A percentile compares a stretch with the other conserved stretches of the same genome.
Conservation (phyloP, 1,284 basidiomycete genomes). For the Sporisorium iseilematis-ciliati region DNA sequence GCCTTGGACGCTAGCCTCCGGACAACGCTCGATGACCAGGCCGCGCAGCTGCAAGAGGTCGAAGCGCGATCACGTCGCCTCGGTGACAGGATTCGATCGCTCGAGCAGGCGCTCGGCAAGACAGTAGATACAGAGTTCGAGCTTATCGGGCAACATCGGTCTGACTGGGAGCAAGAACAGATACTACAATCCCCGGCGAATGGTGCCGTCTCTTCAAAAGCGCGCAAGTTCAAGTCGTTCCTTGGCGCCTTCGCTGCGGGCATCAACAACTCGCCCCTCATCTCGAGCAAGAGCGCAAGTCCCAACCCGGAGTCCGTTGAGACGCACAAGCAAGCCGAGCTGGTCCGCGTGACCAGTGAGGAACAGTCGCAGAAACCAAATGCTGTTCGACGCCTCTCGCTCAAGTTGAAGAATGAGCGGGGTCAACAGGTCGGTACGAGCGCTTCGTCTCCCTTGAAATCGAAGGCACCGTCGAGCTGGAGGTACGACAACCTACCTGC, state of each 20-base stretch:
- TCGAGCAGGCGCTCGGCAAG: constrained; percentile 25
- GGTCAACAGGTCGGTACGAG: constrained; percentile 2
- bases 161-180: constrained; percentile 18
- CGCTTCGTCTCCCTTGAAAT: constrained; percentile 5
- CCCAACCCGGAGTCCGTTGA: constrained; percentile 1
- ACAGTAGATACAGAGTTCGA: constrained; percentile 16
- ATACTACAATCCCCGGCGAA: background rate
- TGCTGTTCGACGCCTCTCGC: constrained; percentile 19
- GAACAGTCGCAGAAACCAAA: constrained; percentile 2
- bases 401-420: constrained; percentile 23
- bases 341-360: background rate
- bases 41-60: constrained; percentile 12
- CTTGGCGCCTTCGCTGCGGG: constrained; percentile 31
- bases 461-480: constrained; percentile 33
- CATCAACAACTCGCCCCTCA: constrained; percentile 31
- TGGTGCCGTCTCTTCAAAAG: constrained; percentile 26
- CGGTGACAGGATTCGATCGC: constrained; percentile 16
- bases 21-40: constrained; percentile 14
- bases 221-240: constrained; percentile 43
- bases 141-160: constrained; percentile 16
- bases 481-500: constrained; percentile 11
- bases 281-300: constrained; percentile 5
- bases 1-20: constrained; percentile 13
- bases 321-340: constrained; percentile 15
- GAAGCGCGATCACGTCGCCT: constrained; percentile 22